Percentiles rank a stretch among this genome's conserved stretches.
Conservation (phyloP, 352 stramenopile genomes). For the Thraustochytrium striatum region DNA sequence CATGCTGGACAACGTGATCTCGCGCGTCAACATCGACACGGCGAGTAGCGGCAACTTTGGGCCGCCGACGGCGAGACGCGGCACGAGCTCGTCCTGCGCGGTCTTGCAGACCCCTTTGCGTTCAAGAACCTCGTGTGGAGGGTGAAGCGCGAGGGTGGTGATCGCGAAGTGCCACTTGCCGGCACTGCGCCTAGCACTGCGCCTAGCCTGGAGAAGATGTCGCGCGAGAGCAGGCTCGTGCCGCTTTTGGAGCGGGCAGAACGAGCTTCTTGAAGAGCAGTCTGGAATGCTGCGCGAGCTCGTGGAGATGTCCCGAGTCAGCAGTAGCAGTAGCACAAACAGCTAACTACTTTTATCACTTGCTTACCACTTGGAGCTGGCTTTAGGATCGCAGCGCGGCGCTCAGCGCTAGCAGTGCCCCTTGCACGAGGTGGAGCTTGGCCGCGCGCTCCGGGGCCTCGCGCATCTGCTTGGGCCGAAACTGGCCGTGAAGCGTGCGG, state of each 20-base stretch:
- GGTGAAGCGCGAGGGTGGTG: conserved; percentile 57
- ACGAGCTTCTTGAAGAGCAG: background rate
- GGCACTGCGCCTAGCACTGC: background rate
- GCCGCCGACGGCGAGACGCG: background rate
- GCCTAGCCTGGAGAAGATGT: background rate
- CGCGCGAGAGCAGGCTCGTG: too few species aligned
- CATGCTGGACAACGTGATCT: conserved; percentile 53
- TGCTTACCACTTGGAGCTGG: too few species aligned
- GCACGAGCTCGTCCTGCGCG: conserved; percentile 53
- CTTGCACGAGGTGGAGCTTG: background rate
- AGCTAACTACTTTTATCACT: too few species aligned
- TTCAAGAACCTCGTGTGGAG: conserved; percentile 59
- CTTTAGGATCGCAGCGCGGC: too few species aligned
- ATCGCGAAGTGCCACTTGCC: background rate
- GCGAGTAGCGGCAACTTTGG: conserved; percentile 38
- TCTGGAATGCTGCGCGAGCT: background rate
- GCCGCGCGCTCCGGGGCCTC: conserved; percentile 13
- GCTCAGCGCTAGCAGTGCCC: too few species aligned
- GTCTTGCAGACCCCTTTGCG: conserved; percentile 52
- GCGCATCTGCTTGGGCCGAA: too few species aligned
- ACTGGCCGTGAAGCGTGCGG: too few species aligned
- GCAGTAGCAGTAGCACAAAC: too few species aligned
- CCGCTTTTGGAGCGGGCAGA: background rate
- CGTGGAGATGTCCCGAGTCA: too few species aligned
- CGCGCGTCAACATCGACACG: conserved; percentile 52